phyloP scores from a whole-genome alignment of 2,329 filamentous ascomycete genomes.

The Aspergillus sp. region DNA sequence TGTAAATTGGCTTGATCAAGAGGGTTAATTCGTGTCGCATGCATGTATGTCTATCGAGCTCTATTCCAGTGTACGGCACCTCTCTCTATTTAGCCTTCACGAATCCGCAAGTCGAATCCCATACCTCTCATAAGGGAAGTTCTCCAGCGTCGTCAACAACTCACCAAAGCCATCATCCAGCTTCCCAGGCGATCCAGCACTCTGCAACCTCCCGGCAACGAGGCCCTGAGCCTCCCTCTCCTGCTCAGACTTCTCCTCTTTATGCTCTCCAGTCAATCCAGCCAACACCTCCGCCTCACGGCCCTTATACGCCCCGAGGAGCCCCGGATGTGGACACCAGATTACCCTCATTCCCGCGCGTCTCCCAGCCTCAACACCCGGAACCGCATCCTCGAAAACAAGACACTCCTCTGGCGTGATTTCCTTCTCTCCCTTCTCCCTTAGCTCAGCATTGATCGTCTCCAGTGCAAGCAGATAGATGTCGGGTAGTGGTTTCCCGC shows the following conservation, averaged over 20 bases:
- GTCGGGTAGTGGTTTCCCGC: slow-evolving; percentile 94
- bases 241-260: slow-evolving; percentile 53
- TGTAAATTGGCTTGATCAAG: neutral
- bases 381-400: slow-evolving; percentile 94
- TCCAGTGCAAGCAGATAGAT: slow-evolving; percentile 88
- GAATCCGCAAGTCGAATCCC: slow-evolving; percentile 52
- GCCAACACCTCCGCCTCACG: slow-evolving; percentile 82
- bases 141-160: slow-evolving; percentile 57
- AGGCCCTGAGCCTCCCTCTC: slow-evolving; percentile 46
- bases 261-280: slow-evolving; percentile 74
- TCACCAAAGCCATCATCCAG: slow-evolving; percentile 65
- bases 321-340: slow-evolving; percentile 84
- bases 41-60: neutral
- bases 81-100: neutral
- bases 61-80: neutral
- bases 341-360: slow-evolving; percentile 93
- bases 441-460: slow-evolving; percentile 77
- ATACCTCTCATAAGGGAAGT: slow-evolving; percentile 65
- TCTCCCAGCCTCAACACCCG: slow-evolving; percentile 86
- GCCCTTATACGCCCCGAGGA: slow-evolving; percentile 76
- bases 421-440: slow-evolving; percentile 57
- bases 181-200: slow-evolving; percentile 56
- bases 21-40: neutral
- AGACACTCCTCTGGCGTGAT: slow-evolving; percentile 86
- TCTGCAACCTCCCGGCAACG: slow-evolving; percentile 42